Conservation (phyloP, 2,329 filamentous ascomycete genomes). For the Thelonectria blattea region DNA sequence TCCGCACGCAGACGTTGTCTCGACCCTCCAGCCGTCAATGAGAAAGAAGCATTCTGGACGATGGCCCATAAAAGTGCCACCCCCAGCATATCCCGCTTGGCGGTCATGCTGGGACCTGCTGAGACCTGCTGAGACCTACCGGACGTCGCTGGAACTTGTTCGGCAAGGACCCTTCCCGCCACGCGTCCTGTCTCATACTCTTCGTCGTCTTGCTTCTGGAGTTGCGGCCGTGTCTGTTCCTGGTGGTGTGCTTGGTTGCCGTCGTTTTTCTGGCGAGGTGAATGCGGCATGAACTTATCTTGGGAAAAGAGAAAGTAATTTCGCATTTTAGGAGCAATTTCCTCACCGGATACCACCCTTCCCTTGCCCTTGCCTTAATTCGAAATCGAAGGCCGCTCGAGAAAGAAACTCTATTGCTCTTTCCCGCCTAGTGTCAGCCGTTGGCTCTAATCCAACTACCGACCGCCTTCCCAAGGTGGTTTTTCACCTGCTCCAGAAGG, state of each 20-base stretch:
- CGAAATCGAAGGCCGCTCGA: conserved; percentile 5
- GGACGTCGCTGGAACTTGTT: conserved; percentile 1
- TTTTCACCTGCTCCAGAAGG: background rate
- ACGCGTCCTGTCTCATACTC: conserved; percentile 34
- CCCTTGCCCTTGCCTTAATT: conserved; percentile 6
- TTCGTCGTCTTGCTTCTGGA: background rate
- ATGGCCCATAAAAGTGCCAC: conserved; percentile 9
- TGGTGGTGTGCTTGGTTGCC: background rate
- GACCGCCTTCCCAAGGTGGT: conserved; percentile 8
- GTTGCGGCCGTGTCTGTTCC: background rate
- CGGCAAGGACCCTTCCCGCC: conserved; percentile 29
- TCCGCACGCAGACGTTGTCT: background rate
- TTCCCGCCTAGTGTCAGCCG: conserved; percentile 20
- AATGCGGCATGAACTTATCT: background rate
- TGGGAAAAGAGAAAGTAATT: conserved; percentile 3
- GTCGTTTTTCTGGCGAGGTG: background rate
- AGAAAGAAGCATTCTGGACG: conserved; percentile 7
- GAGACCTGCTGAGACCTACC: background rate
- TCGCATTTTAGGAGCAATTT: conserved; percentile 17
- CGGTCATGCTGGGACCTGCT: background rate
- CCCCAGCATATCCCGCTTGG: conserved; percentile 9
- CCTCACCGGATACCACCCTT: conserved; percentile 12
- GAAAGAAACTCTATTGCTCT: conserved; percentile 18
- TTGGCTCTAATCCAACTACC: conserved; percentile 31
- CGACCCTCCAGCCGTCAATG: background rate